Conservation (phyloP, 345 rosid genomes). For the Moringa oleifera region DNA sequence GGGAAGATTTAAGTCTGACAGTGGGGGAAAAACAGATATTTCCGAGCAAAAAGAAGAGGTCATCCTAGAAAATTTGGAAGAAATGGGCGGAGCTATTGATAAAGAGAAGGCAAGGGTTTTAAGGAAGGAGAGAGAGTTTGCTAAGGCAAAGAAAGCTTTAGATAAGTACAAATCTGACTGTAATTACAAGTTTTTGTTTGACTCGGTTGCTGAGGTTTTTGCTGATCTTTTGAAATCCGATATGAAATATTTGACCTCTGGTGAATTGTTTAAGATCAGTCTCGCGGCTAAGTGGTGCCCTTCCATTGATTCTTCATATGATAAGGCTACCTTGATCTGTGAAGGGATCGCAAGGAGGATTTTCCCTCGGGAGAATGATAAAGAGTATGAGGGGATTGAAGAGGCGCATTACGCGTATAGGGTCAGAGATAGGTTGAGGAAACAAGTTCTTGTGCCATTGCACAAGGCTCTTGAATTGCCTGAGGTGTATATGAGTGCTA, state of each 20-base stretch:
- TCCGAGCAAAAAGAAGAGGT: conserved; percentile 19
- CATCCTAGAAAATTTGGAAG: conserved; percentile 26
- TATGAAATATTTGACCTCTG: conserved; percentile 17
- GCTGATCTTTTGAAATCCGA: conserved; percentile 23
- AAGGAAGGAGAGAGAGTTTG: conserved; percentile 21
- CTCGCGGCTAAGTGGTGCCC: conserved; percentile 35
- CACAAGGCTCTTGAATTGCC: conserved; percentile 21
- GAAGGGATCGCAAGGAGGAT: conserved; percentile 25
- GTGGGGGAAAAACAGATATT: conserved; percentile 9
- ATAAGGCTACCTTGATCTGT: conserved; percentile 24
- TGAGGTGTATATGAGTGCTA: conserved; percentile 27
- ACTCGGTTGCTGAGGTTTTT: conserved; percentile 17
- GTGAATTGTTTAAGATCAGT: conserved; percentile 13
- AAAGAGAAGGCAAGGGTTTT: conserved; percentile 18
- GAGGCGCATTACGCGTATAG: conserved; percentile 25
- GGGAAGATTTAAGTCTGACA: conserved; percentile 31
- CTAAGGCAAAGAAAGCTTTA: conserved; percentile 20
- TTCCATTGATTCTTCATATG: conserved; percentile 25
- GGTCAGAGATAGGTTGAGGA: conserved; percentile 25
- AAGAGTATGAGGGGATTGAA: conserved; percentile 17
- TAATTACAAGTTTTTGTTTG: conserved; percentile 19
- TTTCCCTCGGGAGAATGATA: conserved; percentile 11
- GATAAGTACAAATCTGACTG: conserved; percentile 19
- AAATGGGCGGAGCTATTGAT: conserved; percentile 17
- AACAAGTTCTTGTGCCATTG: conserved; percentile 26